Evolutionary conservation across 2,329 filamentous ascomycete species (phyloP), one percentile per base, ranked within the genome.

Genomic region (Alternaria ethzedia): DNA sequence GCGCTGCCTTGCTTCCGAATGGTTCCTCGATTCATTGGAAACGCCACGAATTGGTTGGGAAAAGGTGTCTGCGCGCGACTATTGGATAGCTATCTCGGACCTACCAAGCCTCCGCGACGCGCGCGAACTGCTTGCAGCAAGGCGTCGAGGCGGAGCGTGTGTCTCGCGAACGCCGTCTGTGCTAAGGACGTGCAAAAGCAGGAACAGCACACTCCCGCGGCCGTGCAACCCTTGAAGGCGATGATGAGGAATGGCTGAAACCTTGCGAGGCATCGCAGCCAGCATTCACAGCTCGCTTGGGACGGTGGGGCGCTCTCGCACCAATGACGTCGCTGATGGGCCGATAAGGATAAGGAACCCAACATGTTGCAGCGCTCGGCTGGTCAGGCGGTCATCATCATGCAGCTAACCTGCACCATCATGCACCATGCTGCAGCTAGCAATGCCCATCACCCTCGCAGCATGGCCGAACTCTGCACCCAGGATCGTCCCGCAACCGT

Each of bases 401-500:
- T 56, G 57, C 58, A 59, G 50, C 59, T 55, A 57, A 23, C 50
- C 13, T 41, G 44, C 28, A 49, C 46, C 59, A n/a, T 36, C 9
- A 26, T 13, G 55, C 55, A 45, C 47, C 57, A 49, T 41, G 32
- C 66, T 78, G 76, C 75, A 77, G 70, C 75, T 77, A 77, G 57
- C 64, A 54, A 52, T 51, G 49, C 52, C 66, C 65, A 59, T 75
- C 74, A 75, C 72, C 69, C 65, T 30, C 70, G 64, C 66, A 70
- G 70, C 67, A 61, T 70, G 62, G 66, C 64, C 63, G 47, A 67
- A 60, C 67, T 61, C 71, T 68, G 69, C 73, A 74, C 73, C 70
- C 72, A 77, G 71, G 77, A 78, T 78, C 77, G 71, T 77, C 75
- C 74, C 75, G 73, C 73, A 68, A 63, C 70, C 75, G 76, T 75